phyloP scores from a whole-genome alignment of 805 yeast genomes.

The Candida easanensis region DNA sequence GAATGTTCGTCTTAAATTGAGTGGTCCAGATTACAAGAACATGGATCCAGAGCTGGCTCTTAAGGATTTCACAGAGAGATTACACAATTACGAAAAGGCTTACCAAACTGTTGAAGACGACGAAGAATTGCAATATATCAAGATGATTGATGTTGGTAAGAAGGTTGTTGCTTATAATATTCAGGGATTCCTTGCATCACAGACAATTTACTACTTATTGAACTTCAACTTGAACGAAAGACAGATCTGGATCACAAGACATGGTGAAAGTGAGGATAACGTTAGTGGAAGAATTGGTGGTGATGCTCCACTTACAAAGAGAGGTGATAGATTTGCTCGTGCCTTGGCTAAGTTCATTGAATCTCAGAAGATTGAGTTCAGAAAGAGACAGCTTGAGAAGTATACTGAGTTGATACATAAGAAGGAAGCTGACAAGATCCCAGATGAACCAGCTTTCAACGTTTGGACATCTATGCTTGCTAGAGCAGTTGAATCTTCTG shows the following conservation, averaged over 20 bases:
- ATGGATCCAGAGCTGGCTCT: constrained; percentile 83
- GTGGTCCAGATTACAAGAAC: constrained; percentile 88
- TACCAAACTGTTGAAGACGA: constrained; percentile 86
- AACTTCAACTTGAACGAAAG: constrained; percentile 87
- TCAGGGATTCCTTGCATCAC: constrained; percentile 86
- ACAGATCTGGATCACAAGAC: constrained; percentile 93
- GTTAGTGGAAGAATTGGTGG: constrained; percentile 89
- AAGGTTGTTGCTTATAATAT: constrained; percentile 91
- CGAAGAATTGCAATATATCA: constrained; percentile 77
- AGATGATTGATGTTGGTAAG: constrained; percentile 94
- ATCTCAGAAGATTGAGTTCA: constrained; percentile 65
- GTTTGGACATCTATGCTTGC: constrained; percentile 91
- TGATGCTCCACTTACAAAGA: constrained; percentile 72
- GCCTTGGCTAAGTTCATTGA: constrained; percentile 75
- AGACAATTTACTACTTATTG: constrained; percentile 83
- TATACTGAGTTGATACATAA: constrained; percentile 36
- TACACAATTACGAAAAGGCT: constrained; percentile 80
- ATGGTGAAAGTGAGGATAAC: constrained; percentile 89
- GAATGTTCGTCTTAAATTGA: constrained; percentile 78
- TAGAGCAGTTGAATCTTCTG: constrained; percentile 77
- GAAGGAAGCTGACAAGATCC: constrained; percentile 36
- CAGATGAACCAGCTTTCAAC: constrained; percentile 73
- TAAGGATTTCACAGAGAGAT: constrained; percentile 76
- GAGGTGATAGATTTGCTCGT: constrained; percentile 73
- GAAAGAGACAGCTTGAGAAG: constrained; percentile 55